These are phyloP conservation scores for Ramaria sp. DNA, from an alignment of 768 basidiomycete genomes.

Conservation along the genomic window DNA sequence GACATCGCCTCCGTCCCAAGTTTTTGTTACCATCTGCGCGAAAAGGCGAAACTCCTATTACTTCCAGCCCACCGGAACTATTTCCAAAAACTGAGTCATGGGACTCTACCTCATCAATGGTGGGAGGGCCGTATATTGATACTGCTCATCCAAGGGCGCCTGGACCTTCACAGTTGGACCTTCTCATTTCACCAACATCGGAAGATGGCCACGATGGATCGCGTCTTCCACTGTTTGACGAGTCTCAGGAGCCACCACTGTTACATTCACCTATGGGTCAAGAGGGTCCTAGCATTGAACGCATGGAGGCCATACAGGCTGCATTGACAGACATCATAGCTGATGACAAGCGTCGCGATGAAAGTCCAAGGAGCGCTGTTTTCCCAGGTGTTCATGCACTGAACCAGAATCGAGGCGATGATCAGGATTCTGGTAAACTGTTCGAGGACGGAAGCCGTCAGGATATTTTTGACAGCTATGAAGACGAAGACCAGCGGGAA, in stretches of 20 bases:
- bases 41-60: slow-evolving; percentile 20
- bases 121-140: not conserved
- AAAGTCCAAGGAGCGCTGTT: slow-evolving; percentile 9
- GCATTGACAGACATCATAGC: slow-evolving; percentile 95
- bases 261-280: not conserved
- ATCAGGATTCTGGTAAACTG: not conserved
- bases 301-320: slow-evolving; percentile 95
- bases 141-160: not conserved
- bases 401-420: not conserved
- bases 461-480: slow-evolving; percentile 24
- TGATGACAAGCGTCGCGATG: slow-evolving; percentile 47
- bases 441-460: slow-evolving; percentile 16
- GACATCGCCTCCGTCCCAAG: not conserved
- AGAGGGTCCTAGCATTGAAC: slow-evolving; percentile 23
- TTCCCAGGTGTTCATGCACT: not conserved
- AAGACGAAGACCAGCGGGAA: slow-evolving; percentile 27
- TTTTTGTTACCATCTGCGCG: not conserved
- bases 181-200: slow-evolving; percentile 66
- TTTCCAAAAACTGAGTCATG: slow-evolving; percentile 26
- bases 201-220: slow-evolving; percentile 42
- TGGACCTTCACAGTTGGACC: slow-evolving; percentile 54
- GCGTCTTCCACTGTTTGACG: slow-evolving; percentile 71
- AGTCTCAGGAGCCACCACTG: slow-evolving; percentile 48
- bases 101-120: not conserved
- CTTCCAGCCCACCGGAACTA: slow-evolving; percentile 1